A percentile compares a stretch with the other conserved stretches of the same genome.
These are phyloP conservation scores for Ophiocordyceps camponoti-leonardi DNA, from an alignment of 2,329 filamentous ascomycete species.

Conservation along the genomic window DNA sequence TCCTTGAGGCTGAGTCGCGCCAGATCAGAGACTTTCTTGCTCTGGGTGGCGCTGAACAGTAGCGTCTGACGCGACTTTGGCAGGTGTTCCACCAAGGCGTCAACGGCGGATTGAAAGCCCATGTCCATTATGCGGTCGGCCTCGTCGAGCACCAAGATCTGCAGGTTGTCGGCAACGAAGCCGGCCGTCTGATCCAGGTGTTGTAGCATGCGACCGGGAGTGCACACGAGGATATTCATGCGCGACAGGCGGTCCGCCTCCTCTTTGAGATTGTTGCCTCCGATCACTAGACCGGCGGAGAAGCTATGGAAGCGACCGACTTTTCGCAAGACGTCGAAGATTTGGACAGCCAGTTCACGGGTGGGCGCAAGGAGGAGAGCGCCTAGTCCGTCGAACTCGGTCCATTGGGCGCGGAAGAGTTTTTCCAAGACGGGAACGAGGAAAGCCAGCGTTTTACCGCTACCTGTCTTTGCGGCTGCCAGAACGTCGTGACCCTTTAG, in stretches of 20 bases:
- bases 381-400: slow-evolving; percentile 77
- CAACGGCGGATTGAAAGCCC: slow-evolving; percentile 82
- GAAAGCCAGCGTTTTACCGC: slow-evolving; percentile 90
- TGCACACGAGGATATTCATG: slow-evolving; percentile 97
- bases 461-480: slow-evolving; percentile 88
- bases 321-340: slow-evolving; percentile 85
- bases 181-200: slow-evolving; percentile 87
- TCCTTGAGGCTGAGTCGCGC: slow-evolving; percentile 76
- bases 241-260: slow-evolving; percentile 67
- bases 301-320: slow-evolving; percentile 80
- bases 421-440: slow-evolving; percentile 84
- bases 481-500: slow-evolving; percentile 78
- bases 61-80: slow-evolving; percentile 77
- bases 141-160: slow-evolving; percentile 88
- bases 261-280: slow-evolving; percentile 78
- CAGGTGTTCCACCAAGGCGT: slow-evolving; percentile 84
- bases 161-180: slow-evolving; percentile 77
- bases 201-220: slow-evolving; percentile 85
- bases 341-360: slow-evolving; percentile 88
- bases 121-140: slow-evolving; percentile 95
- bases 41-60: slow-evolving; percentile 92
- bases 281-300: slow-evolving; percentile 84
- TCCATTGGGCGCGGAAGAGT: slow-evolving; percentile 76
- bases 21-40: slow-evolving; percentile 81
- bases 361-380: slow-evolving; percentile 90